Base-by-base conservation (phyloP, 164 flowering plant genomes). In the Chimonanthus salicifolius region DNA sequence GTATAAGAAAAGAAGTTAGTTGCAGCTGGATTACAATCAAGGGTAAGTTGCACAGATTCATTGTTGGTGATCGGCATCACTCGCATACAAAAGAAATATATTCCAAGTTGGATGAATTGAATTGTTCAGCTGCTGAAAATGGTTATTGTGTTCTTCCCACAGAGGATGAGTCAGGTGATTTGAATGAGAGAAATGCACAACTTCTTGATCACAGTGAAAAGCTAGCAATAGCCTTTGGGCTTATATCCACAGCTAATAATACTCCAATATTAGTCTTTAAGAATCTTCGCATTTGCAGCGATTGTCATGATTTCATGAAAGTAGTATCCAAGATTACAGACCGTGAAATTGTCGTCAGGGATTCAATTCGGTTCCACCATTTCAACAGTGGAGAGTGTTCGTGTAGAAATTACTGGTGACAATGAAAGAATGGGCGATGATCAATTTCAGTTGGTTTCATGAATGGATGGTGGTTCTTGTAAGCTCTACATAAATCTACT, bases 11-110 rank as follows among this genome's bases (percentile, higher is more conserved):
- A 80, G 89, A 86, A 66, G 71, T 82, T 0, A 77, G 87, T 50
- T 85, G 85, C 71, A 88, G 92, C 73, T 88, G 88, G 92, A 84
- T 86, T 72, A 76, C 69, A 3, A 76, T 82, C 5, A 78, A 80
- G 64, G 86, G 87, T n/a, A 77, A 81, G 72, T 74, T 78, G 6
- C 88, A 88, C 72, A 75, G 87, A 63, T 88, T 87, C 71, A 63
- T 82, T 20, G 92, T 86, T 54, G 92, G 90, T 67, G 90, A 87
- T 79, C 77, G 76, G 63, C 85, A 87, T 72, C 90, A 87, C 74
- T 88, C 86, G 16, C 84, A 64, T 72, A 78, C 86, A 44, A 64
- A 81, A 20, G 83, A 83, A 75, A 86, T 88, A 46, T 87, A 88
- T 76, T 62, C 80, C 58, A 86, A 84, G 76, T 74, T 89, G 70